Evolutionary conservation across 495 filamentous ascomycete genomes (phyloP), one percentile per base, ranked within the genome.

Genomic region (Lindgomyces ingoldianus): DNA sequence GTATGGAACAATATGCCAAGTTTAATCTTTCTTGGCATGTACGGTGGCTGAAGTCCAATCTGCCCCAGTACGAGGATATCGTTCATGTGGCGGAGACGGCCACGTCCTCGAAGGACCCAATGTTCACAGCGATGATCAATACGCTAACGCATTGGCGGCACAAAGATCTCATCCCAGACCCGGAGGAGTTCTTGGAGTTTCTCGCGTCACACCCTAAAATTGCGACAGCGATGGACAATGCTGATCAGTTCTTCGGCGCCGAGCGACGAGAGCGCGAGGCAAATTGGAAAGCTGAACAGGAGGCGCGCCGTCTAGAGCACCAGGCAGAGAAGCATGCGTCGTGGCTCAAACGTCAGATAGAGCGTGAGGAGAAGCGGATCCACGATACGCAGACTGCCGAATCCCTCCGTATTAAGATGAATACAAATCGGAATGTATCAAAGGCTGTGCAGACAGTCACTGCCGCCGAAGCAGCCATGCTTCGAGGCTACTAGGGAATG

Each of bases 1-100:
- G 44, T n/a, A 47, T 47, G 44, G 16, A 47, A n/a, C 44, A 47
- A 4, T 47, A 47, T n/a, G 18, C 44, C 44, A 47, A 47, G n/a
- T 4, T 4, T 6, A 47, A 8, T 4, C 44, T 47, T 8, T 4
- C 16, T 6, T 47, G n/a, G 8, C n/a, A 19, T 4, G 44, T 47
- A 4, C 16, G 44, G 4, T 47, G 18, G 4, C 18, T 47, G 8
- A 9, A 8, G 8, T 18, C 4, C 4, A 9, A 47, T n/a, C 21
- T 47, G 44, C 44, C 44, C 6, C 16, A 47, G 6, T 47, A 47
- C n/a, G 14, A n/a, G 21, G 44, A 47, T 4, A 47, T 47, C 44
- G n/a, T 8, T 19, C 8, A 4, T n/a, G 44, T 47, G 8, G 44
- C 6, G 21, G 6, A n/a, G 16, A 47, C 4, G 6, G 21, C 44